Evolutionary conservation across 208 protist genomes (phyloP).

Genomic region (Angomonas desouzai): DNA sequence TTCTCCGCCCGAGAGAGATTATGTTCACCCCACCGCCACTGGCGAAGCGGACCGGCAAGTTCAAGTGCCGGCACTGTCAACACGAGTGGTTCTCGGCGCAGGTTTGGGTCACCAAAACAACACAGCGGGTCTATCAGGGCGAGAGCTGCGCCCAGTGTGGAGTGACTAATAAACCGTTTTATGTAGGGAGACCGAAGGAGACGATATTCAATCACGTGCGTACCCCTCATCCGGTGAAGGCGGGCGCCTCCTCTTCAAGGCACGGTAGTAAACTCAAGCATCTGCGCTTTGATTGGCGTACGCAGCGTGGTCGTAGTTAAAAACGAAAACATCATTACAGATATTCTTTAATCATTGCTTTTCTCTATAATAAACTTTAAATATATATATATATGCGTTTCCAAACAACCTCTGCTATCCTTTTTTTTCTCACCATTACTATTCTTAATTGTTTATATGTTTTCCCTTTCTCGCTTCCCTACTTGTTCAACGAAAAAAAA

Average conservation of each 20-base stretch:
- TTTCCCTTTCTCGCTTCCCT: not conserved
- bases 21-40: constrained; percentile 87
- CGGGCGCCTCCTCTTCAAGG: constrained; percentile 56
- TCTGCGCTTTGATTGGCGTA: constrained; percentile 66
- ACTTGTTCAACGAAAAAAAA: too few relatives aligned
- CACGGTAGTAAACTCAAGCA: constrained; percentile 72
- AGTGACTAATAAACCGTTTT: constrained; percentile 85
- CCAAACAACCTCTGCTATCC: too few relatives aligned
- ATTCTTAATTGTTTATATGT: too few relatives aligned
- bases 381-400: too few relatives aligned
- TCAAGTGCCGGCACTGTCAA: constrained; percentile 63
- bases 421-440: constrained; percentile 9
- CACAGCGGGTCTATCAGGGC: constrained; percentile 86
- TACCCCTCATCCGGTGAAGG: constrained; percentile 76
- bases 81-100: constrained; percentile 61
- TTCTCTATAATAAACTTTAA: too few relatives aligned
- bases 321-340: too few relatives aligned
- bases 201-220: constrained; percentile 76
- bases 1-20: constrained; percentile 79
- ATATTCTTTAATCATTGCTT: too few relatives aligned
- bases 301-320: constrained; percentile 45
- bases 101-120: constrained; percentile 88
- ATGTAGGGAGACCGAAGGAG: constrained; percentile 68
- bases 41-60: constrained; percentile 53
- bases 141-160: constrained; percentile 83